Percentiles rank a stretch among this genome's conserved stretches.
These are phyloP conservation scores for Colletotrichum sojae DNA, from an alignment of 2,329 filamentous ascomycete genomes.

Conservation along the genomic window DNA sequence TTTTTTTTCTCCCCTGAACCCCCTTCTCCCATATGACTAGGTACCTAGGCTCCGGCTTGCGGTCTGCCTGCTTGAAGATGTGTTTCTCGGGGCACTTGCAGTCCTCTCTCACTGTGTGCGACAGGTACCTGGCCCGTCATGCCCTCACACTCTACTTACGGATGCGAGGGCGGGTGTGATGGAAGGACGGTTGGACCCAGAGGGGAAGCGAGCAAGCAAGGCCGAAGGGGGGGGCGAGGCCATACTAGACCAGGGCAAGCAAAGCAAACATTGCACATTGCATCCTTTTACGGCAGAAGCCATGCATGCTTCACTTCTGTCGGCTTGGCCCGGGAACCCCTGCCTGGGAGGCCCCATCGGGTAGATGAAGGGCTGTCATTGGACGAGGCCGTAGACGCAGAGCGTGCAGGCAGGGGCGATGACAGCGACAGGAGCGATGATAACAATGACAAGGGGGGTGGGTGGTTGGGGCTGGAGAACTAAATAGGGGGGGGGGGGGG, in stretches of 20 bases:
- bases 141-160: too few species aligned
- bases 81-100: too few species aligned
- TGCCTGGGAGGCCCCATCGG: conserved; percentile 8
- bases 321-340: conserved; percentile 27
- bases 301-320: conserved; percentile 14
- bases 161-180: background rate
- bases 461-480: background rate
- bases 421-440: background rate
- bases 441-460: background rate
- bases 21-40: background rate
- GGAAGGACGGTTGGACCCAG: background rate
- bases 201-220: background rate
- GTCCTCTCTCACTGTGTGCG: background rate
- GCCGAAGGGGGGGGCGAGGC: background rate
- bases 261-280: conserved; percentile 9
- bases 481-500: conserved; percentile 5
- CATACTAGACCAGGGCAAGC: background rate
- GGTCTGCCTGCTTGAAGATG: background rate
- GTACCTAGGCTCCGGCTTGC: background rate
- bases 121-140: too few species aligned
- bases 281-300: conserved; percentile 10
- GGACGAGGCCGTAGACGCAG: background rate
- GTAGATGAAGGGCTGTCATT: conserved; percentile 18
- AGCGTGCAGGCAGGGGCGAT: background rate
- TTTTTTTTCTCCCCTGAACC: background rate